Conservation (phyloP, 208 protist genomes). For the Endotrypanum monterogeii region DNA sequence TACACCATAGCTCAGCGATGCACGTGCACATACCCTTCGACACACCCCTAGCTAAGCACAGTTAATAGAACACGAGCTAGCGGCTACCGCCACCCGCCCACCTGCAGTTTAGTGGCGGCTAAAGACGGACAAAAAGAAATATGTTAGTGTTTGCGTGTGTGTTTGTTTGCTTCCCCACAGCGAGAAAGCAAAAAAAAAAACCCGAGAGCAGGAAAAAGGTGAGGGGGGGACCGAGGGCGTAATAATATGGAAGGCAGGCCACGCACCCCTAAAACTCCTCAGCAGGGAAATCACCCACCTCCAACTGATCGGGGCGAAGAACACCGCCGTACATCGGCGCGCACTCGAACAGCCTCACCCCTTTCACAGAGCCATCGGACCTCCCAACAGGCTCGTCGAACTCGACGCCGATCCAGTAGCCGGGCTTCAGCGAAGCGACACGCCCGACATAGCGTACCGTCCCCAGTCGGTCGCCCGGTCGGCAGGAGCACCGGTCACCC, state of each 20-base stretch:
- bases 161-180: too few species aligned
- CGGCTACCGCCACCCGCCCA: too few species aligned
- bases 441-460: conserved; percentile 89
- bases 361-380: conserved; percentile 93
- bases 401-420: conserved; percentile 92
- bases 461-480: conserved; percentile 82
- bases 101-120: too few species aligned
- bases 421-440: conserved; percentile 76
- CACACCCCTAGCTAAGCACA: too few species aligned
- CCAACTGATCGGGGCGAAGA: conserved; percentile 85
- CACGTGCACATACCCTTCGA: too few species aligned
- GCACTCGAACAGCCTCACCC: conserved; percentile 88
- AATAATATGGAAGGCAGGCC: background rate
- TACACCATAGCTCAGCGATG: too few species aligned
- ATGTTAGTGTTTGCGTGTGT: too few species aligned
- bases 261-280: conserved; percentile 62
- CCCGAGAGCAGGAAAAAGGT: too few species aligned
- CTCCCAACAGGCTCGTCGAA: conserved; percentile 96
- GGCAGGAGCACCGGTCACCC: conserved; percentile 85
- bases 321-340: conserved; percentile 81
- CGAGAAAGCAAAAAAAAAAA: too few species aligned
- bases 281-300: conserved; percentile 90
- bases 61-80: too few species aligned
- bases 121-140: too few species aligned
- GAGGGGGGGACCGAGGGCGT: background rate